Percentiles rank a stretch among this genome's conserved stretches.
Evolutionary conservation across 345 rosid species (phyloP).

Genomic region (Euphorbia tirucalli): DNA sequence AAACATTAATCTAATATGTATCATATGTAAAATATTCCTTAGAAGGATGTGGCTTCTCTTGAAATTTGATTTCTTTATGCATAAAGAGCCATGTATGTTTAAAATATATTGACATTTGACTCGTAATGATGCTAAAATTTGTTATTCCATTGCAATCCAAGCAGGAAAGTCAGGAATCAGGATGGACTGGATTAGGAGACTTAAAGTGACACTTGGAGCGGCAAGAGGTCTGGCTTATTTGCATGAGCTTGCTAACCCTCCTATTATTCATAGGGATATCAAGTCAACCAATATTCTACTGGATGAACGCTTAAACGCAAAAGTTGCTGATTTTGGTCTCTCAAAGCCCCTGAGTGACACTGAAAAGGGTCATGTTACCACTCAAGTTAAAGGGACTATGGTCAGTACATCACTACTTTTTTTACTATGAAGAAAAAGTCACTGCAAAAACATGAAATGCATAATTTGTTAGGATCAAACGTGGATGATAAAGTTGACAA

Average conservation of each 20-base stretch:
- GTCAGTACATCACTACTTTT: conserved; percentile 38
- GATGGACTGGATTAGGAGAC: conserved; percentile 79
- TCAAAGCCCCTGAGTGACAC: conserved; percentile 61
- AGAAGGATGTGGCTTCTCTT: no score
- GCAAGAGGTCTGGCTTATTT: conserved; percentile 84
- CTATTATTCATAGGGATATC: conserved; percentile 90
- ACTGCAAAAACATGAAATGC: neutral
- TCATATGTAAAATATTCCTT: no score
- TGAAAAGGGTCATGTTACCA: conserved; percentile 68
- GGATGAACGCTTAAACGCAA: conserved; percentile 73
- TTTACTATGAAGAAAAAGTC: neutral
- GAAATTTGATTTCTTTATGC: no score
- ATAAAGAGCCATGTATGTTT: no score
- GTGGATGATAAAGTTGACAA: neutral
- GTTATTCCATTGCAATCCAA: neutral
- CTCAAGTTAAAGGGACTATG: conserved; percentile 98
- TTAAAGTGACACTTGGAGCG: conserved; percentile 71
- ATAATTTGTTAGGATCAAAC: neutral
- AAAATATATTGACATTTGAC: no score
- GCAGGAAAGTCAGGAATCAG: conserved; percentile 79
- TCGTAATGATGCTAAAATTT: no score
- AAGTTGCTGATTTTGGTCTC: conserved; percentile 93
- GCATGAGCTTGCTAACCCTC: conserved; percentile 94
- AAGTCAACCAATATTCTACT: conserved; percentile 80
- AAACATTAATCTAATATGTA: no score